Evolutionary conservation across 805 yeast genomes (phyloP), one percentile per base, ranked within the genome.

Genomic region (Gaillardinia entomophila): DNA sequence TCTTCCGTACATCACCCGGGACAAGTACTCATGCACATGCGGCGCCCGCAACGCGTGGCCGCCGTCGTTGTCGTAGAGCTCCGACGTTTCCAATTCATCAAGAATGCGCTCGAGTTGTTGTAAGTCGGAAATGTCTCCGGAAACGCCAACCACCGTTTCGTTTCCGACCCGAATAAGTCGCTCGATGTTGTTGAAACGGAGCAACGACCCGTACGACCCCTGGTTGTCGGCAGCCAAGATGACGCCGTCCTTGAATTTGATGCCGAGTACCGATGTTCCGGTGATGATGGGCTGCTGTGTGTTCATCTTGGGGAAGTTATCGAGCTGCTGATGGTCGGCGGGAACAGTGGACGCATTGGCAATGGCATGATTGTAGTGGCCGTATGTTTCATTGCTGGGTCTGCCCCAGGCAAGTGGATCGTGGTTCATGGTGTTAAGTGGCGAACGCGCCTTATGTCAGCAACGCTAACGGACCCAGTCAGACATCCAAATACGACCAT

Each of bases 271-370:
- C 23, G 96, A 87, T 1, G 97, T 86, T 53, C 98, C 97, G 11
- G 99, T 92, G 38, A 92, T 86, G 45, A 85, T 82, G 30, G 99
- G 99, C 53, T 80, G 87, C 57, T 86, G 95, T 2, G 98, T 90
- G 58, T 85, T 81, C 79, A 79, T 76, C 35, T 69, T 74, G 19
- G 97, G 96, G 53, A 78, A 72, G 16, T 38, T 38, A 26, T 40
- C 43, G 16, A 39, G 30, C 12, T 35, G 28, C 17, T 33, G 36
- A 13, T 43, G 39, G 25, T 45, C 39, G 33, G 38, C 16, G 37
- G 39, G 29, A 36, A 46, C 17, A 34, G 54, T 53, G 36, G 53
- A 43, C 1, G 88, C 88, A 41, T 78, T 62, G 30, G 95, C 83
- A 48, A 89, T 90, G 30, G 72, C 59, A 35, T 69, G 70, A 56